Evolutionary conservation across 169 alveolate genomes (phyloP).

Genomic region (Sarcocystis neurona): DNA sequence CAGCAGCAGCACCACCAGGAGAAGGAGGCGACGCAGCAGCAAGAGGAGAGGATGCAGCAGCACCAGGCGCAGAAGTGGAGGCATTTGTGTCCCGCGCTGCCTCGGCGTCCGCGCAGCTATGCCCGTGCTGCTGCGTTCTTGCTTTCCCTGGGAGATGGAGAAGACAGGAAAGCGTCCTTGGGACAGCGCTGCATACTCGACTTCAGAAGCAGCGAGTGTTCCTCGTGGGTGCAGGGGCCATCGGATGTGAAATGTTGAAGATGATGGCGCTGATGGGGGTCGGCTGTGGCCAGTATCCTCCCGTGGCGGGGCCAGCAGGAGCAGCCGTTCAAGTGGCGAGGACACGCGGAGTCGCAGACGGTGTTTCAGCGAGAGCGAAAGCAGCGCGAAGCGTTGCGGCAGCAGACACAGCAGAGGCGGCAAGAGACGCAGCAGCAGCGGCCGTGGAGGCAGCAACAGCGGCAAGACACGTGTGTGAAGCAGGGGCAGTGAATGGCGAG

Average conservation of each 20-base stretch:
- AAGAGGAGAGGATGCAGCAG: not conserved
- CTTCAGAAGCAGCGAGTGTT: conserved; percentile 72
- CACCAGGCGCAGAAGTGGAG: not conserved
- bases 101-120: not conserved
- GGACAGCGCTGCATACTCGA: conserved; percentile 50
- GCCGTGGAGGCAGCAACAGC: not conserved
- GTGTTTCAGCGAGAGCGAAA: not conserved
- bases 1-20: not conserved
- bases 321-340: not conserved
- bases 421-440: not conserved
- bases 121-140: not conserved
- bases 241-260: conserved; percentile 98
- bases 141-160: conserved; percentile 32
- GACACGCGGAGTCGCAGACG: not conserved
- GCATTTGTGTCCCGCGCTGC: not conserved
- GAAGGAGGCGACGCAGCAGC: not conserved
- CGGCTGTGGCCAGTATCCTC: not conserved
- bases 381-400: not conserved
- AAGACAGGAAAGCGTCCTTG: conserved; percentile 56
- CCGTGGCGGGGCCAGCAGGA: not conserved
- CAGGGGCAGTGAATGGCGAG: not conserved
- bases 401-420: not conserved
- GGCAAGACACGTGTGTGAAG: not conserved
- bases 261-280: conserved; percentile 96
- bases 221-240: conserved; percentile 94